Evolutionary conservation across 371 early-diverging fungal species (phyloP).

Genomic region (Sporodiniella umbellata): DNA sequence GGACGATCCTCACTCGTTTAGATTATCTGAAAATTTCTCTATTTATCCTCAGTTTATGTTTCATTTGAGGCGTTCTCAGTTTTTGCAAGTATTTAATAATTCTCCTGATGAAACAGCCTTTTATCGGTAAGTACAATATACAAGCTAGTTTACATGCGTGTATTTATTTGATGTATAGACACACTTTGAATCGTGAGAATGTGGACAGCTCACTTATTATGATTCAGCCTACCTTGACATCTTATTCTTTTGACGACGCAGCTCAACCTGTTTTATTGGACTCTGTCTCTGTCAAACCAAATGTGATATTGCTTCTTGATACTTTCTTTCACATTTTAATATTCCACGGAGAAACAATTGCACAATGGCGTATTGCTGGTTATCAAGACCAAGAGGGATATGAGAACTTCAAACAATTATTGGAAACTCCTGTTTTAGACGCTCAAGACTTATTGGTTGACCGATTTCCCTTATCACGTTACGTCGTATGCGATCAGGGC

Average conservation of each 20-base stretch:
- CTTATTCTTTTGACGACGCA: conserved; percentile 87
- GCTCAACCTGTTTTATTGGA: conserved; percentile 97
- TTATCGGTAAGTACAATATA: conserved; percentile 49
- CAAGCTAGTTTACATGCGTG: not conserved
- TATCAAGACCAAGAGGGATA: conserved; percentile 51
- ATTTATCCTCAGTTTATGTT: conserved; percentile 99
- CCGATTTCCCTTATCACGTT: conserved; percentile 98
- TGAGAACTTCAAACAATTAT: conserved; percentile 86
- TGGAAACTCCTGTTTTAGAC: conserved; percentile 88
- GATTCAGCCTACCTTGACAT: conserved; percentile 98
- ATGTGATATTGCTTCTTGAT: conserved; percentile 95
- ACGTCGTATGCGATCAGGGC: conserved; percentile 96
- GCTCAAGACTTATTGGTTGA: conserved; percentile 91
- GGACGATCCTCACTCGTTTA: conserved; percentile 94
- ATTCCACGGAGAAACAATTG: conserved; percentile 49
- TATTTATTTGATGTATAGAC: conserved; percentile 46
- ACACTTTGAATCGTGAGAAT: conserved; percentile 93
- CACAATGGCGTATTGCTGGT: conserved; percentile 68
- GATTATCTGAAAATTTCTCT: conserved; percentile 91
- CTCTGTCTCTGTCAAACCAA: conserved; percentile 95
- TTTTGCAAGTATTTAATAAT: conserved; percentile 99
- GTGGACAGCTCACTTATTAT: conserved; percentile 96
- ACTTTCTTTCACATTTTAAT: conserved; percentile 72
- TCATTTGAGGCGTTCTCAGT: conserved; percentile 96
- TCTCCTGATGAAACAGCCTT: conserved; percentile 99